Evolutionary conservation across 345 rosid genomes (phyloP).

Genomic region (Psidium guajava): DNA sequence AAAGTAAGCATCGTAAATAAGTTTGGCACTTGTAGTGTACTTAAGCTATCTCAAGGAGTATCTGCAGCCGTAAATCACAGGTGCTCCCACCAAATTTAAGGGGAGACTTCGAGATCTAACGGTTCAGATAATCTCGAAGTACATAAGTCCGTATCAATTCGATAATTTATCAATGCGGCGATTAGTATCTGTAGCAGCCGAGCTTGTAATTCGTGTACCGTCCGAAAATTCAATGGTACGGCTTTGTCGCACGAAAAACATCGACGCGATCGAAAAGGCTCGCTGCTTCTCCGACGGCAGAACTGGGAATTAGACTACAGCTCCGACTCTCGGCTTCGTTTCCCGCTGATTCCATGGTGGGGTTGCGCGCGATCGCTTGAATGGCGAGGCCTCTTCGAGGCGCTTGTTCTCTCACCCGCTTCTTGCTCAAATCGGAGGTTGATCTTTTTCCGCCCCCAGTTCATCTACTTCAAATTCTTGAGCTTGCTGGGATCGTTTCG

Average conservation of each 20-base stretch:
- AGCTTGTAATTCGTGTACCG: rapidly evolving
- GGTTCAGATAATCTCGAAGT: rapidly evolving
- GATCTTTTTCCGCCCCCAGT: neutral
- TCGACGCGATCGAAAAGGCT: neutral
- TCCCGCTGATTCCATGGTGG: neutral
- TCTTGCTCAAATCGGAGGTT: conserved; percentile 34
- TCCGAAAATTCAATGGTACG: neutral
- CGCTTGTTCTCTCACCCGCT: conserved; percentile 24
- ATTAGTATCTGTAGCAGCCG: neutral
- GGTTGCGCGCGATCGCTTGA: conserved; percentile 1
- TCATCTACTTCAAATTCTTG: neutral
- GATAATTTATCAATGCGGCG: neutral
- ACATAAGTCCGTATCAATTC: rapidly evolving
- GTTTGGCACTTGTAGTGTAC: no score
- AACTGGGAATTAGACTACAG: no score
- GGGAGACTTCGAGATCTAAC: rapidly evolving
- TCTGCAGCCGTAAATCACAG: neutral
- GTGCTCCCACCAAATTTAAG: neutral
- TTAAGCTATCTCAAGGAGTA: no score
- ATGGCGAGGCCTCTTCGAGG: conserved; percentile 63
- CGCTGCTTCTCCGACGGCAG: neutral
- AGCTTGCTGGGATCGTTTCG: neutral
- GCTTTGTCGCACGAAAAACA: neutral
- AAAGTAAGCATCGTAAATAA: no score
- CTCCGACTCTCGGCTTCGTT: neutral